Evolutionary conservation across 108 stramenopile species (phyloP).

Genomic region (Nitzschia inconspicua): DNA sequence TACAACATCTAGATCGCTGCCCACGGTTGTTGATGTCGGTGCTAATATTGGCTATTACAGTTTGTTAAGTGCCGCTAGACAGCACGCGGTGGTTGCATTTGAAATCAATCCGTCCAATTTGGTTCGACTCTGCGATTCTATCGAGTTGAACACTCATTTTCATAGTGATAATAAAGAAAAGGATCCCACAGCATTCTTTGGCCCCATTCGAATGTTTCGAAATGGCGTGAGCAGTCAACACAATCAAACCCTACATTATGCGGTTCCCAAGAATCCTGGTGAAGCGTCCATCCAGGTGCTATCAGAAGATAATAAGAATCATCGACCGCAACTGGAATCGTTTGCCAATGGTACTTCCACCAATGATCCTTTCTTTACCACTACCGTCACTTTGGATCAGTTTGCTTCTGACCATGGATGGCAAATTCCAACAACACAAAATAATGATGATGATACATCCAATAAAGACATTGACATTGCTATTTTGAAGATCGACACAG

Average conservation of each 20-base stretch:
- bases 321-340: too few relatives aligned
- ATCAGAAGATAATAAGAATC: too few relatives aligned
- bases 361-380: too few relatives aligned
- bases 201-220: conserved; percentile 27
- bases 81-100: conserved; percentile 43
- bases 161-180: too few relatives aligned
- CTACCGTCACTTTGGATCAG: conserved; percentile 12
- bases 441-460: too few relatives aligned
- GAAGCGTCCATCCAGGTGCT: background rate
- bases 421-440: too few relatives aligned
- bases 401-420: conserved; percentile 14
- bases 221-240: conserved; percentile 31
- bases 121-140: conserved; percentile 49
- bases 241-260: conserved; percentile 14
- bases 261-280: conserved; percentile 39
- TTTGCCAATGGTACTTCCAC: too few relatives aligned
- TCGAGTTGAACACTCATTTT: conserved; percentile 38
- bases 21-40: conserved; percentile 41
- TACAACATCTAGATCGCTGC: background rate
- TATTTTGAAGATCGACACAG: conserved; percentile 1
- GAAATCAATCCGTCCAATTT: conserved; percentile 59
- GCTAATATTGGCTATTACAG: conserved; percentile 57
- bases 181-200: too few relatives aligned
- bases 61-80: conserved; percentile 37
- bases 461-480: too few relatives aligned